phyloP scores from a whole-genome alignment of 2,329 filamentous ascomycete species.

The Epichloe typhina region DNA sequence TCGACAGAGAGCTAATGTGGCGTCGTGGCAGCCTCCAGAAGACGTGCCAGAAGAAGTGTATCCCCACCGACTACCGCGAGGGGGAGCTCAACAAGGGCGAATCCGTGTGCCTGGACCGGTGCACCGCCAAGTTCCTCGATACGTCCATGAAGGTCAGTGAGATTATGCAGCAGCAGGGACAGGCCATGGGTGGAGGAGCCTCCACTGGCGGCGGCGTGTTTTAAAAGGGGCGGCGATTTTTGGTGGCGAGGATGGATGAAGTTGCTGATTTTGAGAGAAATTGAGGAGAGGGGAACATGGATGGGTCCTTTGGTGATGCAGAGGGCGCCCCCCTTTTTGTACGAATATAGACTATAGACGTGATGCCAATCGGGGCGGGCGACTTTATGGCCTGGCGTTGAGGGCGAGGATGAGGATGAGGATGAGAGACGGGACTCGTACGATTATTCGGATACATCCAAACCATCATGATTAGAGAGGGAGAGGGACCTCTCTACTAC shows the following conservation, averaged over 20 bases:
- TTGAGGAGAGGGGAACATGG: too few species aligned
- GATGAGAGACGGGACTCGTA: not conserved
- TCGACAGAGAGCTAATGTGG: not conserved
- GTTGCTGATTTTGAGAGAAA: too few species aligned
- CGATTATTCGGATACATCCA: not conserved
- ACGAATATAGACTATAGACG: not conserved
- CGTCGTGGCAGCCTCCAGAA: conserved; percentile 53
- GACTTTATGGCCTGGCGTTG: not conserved
- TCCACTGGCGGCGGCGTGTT: conserved; percentile 24
- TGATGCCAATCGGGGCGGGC: not conserved
- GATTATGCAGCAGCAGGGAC: conserved; percentile 83
- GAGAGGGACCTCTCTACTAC: not conserved
- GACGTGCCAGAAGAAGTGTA: conserved; percentile 87
- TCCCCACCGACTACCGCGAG: conserved; percentile 87
- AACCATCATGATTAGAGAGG: not conserved
- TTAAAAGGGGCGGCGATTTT: conserved; percentile 2
- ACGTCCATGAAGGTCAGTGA: conserved; percentile 96
- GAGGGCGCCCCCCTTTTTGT: not conserved
- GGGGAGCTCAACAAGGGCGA: conserved; percentile 97
- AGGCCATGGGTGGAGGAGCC: conserved; percentile 40
- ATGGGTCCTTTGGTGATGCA: not conserved
- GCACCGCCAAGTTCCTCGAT: conserved; percentile 96
- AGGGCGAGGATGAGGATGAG: not conserved
- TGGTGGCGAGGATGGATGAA: not conserved
- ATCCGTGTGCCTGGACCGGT: conserved; percentile 94